Percentiles rank a stretch among this genome's conserved stretches.
These are phyloP conservation scores for Sphaceloma murrayae DNA, from an alignment of 2,329 filamentous ascomycete genomes.

Conservation along the genomic window DNA sequence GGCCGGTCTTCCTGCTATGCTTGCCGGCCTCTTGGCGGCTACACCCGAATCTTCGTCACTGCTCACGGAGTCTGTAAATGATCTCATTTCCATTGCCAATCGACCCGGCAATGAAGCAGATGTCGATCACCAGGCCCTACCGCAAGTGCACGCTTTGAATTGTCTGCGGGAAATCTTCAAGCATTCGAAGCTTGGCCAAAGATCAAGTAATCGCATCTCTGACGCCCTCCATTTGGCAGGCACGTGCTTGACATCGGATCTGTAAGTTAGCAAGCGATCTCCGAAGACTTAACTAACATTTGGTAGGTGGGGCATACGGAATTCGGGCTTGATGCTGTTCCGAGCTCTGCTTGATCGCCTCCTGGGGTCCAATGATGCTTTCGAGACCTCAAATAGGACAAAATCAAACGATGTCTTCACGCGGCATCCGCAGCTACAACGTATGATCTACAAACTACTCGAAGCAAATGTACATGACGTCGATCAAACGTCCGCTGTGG, in stretches of 20 bases:
- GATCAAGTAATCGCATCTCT: conserved; percentile 64
- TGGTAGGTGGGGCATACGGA: conserved; percentile 81
- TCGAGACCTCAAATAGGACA: conserved; percentile 41
- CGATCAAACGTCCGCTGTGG: conserved; percentile 29
- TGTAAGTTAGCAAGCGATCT: conserved; percentile 42
- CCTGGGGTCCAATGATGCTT: conserved; percentile 59
- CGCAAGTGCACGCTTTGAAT: conserved; percentile 92
- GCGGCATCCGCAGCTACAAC: conserved; percentile 56
- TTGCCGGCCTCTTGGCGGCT: conserved; percentile 69
- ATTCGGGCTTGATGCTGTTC: conserved; percentile 83
- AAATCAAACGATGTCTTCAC: conserved; percentile 56
- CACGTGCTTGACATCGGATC: conserved; percentile 64
- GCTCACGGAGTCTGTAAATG: conserved; percentile 55
- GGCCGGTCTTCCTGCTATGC: conserved; percentile 79
- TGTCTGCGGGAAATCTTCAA: conserved; percentile 88
- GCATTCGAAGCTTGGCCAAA: conserved; percentile 62
- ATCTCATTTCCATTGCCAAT: conserved; percentile 52
- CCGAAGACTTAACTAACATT: neutral
- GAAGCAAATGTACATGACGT: conserved; percentile 18
- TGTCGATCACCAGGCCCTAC: conserved; percentile 50
- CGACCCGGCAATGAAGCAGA: conserved; percentile 35
- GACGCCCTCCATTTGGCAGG: conserved; percentile 70
- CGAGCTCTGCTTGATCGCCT: conserved; percentile 73
- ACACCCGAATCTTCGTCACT: conserved; percentile 44
- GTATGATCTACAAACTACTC: conserved; percentile 55